Conservation (phyloP, 2,329 filamentous ascomycete species). For the Tolypocladium tropicale region DNA sequence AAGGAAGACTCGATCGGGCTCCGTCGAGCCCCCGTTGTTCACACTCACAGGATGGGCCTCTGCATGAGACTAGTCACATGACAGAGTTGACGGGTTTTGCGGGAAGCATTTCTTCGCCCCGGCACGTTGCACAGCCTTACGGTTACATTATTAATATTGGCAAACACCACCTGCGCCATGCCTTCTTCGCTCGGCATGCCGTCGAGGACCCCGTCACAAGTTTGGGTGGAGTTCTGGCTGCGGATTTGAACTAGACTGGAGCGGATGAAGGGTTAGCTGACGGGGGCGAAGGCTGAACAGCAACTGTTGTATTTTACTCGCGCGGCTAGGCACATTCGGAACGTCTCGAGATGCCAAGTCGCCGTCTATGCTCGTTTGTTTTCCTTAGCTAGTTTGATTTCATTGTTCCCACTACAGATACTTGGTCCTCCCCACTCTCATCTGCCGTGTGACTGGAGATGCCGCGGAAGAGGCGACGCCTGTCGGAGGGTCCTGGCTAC, state of each 20-base stretch:
- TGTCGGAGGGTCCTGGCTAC: neutral
- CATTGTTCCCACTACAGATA: constrained; percentile 15
- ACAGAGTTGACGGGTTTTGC: neutral
- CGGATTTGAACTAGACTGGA: constrained; percentile 22
- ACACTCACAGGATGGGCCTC: neutral
- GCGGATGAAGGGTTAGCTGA: constrained; percentile 18
- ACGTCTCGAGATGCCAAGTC: constrained; percentile 19
- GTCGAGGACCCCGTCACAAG: constrained; percentile 17
- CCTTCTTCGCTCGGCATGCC: constrained; percentile 11
- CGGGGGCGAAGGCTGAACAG: constrained; percentile 14
- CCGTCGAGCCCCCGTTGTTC: neutral
- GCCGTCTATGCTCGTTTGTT: constrained; percentile 20
- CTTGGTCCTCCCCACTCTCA: neutral
- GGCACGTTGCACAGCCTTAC: constrained; percentile 7
- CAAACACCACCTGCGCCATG: constrained; percentile 4
- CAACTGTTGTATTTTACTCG: constrained; percentile 30
- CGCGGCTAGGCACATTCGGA: constrained; percentile 20
- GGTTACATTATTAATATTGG: constrained; percentile 10
- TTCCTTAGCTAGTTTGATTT: constrained; percentile 30
- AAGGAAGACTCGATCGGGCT: neutral
- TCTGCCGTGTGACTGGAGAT: neutral
- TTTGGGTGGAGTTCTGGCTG: constrained; percentile 20
- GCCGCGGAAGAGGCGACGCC: neutral
- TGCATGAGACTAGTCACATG: neutral
- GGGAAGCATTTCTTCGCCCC: neutral